Evolutionary conservation across 495 filamentous ascomycete species (phyloP).

Genomic region (Polyplosphaeria fusca): DNA sequence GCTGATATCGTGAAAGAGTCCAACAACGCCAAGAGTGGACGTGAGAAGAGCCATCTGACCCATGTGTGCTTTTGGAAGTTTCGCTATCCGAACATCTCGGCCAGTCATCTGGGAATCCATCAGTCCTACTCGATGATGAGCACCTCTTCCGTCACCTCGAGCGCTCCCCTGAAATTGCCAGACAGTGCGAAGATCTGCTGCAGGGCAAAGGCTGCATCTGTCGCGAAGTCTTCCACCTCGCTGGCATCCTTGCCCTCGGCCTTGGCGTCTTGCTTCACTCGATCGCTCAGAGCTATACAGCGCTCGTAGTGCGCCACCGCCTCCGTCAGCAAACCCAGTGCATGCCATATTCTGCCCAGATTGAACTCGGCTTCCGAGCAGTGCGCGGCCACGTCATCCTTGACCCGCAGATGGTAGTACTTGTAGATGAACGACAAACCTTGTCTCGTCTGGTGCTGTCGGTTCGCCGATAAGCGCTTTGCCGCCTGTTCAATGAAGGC

Average conservation of each 20-base stretch:
- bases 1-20: too few relatives aligned
- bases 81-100: too few relatives aligned
- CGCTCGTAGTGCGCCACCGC: slow-evolving; percentile 71
- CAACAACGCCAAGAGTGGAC: too few relatives aligned
- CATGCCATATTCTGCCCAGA: slow-evolving; percentile 73
- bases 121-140: slow-evolving; percentile 49
- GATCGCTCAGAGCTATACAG: slow-evolving; percentile 50
- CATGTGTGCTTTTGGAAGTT: neutral
- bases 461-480: slow-evolving; percentile 83
- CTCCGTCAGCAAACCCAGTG: slow-evolving; percentile 72
- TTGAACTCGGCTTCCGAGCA: slow-evolving; percentile 89
- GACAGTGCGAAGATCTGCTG: slow-evolving; percentile 63
- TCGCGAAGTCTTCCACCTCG: slow-evolving; percentile 58
- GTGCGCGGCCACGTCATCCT: slow-evolving; percentile 45
- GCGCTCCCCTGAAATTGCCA: slow-evolving; percentile 57
- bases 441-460: slow-evolving; percentile 81
- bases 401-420: slow-evolving; percentile 62
- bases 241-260: slow-evolving; percentile 32
- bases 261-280: slow-evolving; percentile 38
- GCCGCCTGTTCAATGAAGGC: slow-evolving; percentile 81
- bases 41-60: too few relatives aligned
- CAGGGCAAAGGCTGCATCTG: slow-evolving; percentile 75
- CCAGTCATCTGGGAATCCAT: too few relatives aligned
- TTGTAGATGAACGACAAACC: slow-evolving; percentile 74
- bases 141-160: slow-evolving; percentile 56